Percentiles rank a stretch among this genome's conserved stretches.
These are phyloP conservation scores for Carnegiea gigantea DNA, from an alignment of 179 eudicot genomes.

Conservation along the genomic window DNA sequence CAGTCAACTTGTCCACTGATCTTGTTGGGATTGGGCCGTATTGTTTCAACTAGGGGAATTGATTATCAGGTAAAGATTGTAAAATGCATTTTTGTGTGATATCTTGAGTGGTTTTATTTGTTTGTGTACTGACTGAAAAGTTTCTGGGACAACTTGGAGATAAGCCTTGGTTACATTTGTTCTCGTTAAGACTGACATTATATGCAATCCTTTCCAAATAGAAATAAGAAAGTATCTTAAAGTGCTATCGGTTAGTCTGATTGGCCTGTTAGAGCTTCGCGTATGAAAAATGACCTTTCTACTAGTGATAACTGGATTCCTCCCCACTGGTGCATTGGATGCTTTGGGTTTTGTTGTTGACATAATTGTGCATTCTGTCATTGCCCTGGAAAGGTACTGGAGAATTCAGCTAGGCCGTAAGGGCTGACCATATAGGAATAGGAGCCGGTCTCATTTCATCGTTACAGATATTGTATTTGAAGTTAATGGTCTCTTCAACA, in stretches of 20 bases:
- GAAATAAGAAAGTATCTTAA: not conserved
- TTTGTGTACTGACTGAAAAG: not conserved
- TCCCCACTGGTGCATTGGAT: too few relatives aligned
- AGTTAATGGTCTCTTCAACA: not conserved
- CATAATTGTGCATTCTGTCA: not conserved
- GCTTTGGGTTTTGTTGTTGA: too few relatives aligned
- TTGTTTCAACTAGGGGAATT: conserved; percentile 67
- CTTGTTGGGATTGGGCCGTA: conserved; percentile 74
- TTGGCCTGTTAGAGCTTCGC: not conserved
- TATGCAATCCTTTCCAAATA: not conserved
- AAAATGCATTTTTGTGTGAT: not conserved
- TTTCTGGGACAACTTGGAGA: not conserved
- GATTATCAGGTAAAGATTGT: conserved; percentile 73
- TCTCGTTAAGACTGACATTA: not conserved
- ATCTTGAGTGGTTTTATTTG: not conserved
- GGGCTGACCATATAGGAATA: not conserved
- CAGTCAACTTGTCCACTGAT: conserved; percentile 71
- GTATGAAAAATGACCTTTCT: too few relatives aligned
- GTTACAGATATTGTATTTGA: not conserved
- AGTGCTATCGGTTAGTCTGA: not conserved
- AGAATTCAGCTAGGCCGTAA: not conserved
- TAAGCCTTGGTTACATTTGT: not conserved
- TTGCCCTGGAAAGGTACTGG: not conserved
- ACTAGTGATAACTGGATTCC: too few relatives aligned
- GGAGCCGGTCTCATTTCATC: not conserved